These are phyloP conservation scores for Microdochium nivale DNA, from an alignment of 2,329 filamentous ascomycete species.

Conservation along the genomic window DNA sequence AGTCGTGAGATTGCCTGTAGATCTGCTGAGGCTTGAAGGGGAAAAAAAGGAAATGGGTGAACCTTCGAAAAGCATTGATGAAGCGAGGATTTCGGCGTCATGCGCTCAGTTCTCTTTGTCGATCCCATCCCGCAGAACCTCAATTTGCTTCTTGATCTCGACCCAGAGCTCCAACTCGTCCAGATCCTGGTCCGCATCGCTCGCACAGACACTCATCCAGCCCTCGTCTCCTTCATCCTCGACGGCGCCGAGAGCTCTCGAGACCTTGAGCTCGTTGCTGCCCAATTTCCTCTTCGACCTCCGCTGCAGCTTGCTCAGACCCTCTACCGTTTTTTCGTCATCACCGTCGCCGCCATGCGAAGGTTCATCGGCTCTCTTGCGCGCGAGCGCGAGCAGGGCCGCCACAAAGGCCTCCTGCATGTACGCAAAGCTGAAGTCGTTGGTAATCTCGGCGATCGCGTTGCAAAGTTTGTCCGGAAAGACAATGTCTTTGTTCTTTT, in stretches of 20 bases:
- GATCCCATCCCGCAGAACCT: conserved; percentile 52
- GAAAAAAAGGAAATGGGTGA: too few species aligned
- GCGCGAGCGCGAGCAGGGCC: conserved; percentile 49
- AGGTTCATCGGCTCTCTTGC: conserved; percentile 5
- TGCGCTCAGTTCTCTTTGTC: conserved; percentile 20
- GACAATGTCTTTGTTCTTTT: conserved; percentile 45
- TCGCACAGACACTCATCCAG: conserved; percentile 24
- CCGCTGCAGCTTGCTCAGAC: not conserved
- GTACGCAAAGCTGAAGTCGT: conserved; percentile 61
- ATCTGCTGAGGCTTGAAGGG: too few species aligned
- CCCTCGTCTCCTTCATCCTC: conserved; percentile 20
- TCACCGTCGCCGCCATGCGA: conserved; percentile 9
- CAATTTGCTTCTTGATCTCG: conserved; percentile 55
- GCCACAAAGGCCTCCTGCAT: conserved; percentile 63
- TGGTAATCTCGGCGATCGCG: conserved; percentile 53
- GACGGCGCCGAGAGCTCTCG: not conserved
- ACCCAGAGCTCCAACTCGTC: conserved; percentile 47
- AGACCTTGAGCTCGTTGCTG: not conserved
- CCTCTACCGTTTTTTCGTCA: not conserved
- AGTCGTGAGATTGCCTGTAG: too few species aligned
- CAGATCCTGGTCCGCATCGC: conserved; percentile 29
- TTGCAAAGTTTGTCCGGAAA: conserved; percentile 50
- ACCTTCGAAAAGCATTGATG: not conserved
- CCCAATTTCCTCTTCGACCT: not conserved
- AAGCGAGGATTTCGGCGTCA: not conserved